These are phyloP conservation scores for Panicum hallii DNA, from an alignment of 202 grass and related monocot genomes.

Conservation along the genomic window DNA sequence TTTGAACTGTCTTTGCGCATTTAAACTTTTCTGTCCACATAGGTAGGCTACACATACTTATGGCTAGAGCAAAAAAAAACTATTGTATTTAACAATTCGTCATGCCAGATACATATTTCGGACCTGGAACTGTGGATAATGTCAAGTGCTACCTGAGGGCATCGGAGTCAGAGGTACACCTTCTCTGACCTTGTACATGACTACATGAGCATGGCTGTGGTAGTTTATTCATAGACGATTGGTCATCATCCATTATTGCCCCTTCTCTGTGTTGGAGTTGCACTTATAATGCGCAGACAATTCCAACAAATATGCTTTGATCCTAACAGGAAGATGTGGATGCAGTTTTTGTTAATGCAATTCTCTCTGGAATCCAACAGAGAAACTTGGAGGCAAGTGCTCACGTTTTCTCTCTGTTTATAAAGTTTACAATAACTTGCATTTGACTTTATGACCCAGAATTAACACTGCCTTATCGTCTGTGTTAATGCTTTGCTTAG, in stretches of 20 bases:
- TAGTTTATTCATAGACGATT: constrained; percentile 6
- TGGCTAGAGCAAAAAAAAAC: constrained; percentile 1
- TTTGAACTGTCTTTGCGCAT: constrained; percentile 7
- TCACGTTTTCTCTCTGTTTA: constrained; percentile 30
- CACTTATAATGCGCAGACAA: constrained; percentile 21
- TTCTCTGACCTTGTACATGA: constrained; percentile 35
- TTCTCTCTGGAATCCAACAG: constrained; percentile 88
- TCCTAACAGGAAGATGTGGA: constrained; percentile 70
- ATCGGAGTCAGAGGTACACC: constrained; percentile 74
- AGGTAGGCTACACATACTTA: background rate
- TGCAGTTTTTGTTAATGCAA: constrained; percentile 92
- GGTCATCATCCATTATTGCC: constrained; percentile 26
- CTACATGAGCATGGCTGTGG: background rate
- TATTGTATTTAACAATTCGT: constrained; percentile 34
- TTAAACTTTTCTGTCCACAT: constrained; percentile 19
- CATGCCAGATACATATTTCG: constrained; percentile 79
- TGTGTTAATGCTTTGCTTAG: constrained; percentile 31
- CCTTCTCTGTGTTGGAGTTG: constrained; percentile 21
- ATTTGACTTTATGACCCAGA: constrained; percentile 10
- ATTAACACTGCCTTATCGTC: constrained; percentile 10
- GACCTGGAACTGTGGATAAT: constrained; percentile 95
- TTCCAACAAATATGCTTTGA: constrained; percentile 27
- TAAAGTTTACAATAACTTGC: constrained; percentile 31
- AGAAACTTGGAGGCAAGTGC: constrained; percentile 91
- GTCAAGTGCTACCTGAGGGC: constrained; percentile 76